Evolutionary conservation across 2,329 filamentous ascomycete genomes (phyloP).

Genomic region (Aspergillus intermedius): DNA sequence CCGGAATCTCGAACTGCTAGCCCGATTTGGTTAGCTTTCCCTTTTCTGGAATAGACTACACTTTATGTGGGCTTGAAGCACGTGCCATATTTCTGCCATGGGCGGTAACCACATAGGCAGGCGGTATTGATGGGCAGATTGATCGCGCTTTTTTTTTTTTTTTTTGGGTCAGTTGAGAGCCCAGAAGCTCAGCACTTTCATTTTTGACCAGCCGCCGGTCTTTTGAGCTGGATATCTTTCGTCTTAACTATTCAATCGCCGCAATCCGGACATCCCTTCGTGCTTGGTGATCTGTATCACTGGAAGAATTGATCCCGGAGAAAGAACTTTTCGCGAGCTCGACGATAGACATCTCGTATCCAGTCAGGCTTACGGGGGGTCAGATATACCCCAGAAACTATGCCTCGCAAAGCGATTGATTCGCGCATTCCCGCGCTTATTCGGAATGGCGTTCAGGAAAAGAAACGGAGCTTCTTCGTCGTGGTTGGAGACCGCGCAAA

Average conservation of each 20-base stretch:
- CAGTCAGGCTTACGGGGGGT: constrained; percentile 11
- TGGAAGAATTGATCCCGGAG: background rate
- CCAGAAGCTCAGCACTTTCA: background rate
- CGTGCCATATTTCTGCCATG: background rate
- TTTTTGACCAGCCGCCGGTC: background rate
- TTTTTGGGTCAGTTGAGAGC: background rate
- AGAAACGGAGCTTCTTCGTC: constrained; percentile 97
- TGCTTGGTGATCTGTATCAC: background rate
- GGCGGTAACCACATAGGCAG: constrained; percentile 15
- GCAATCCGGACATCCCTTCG: background rate
- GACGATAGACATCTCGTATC: constrained; percentile 8
- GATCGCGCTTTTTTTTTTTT: constrained; percentile 21
- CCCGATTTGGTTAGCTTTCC: background rate
- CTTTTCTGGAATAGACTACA: background rate
- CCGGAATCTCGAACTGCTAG: no score
- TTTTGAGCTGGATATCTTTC: background rate
- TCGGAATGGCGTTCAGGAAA: constrained; percentile 82
- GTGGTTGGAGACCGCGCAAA: constrained; percentile 91
- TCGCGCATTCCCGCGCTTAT: constrained; percentile 87
- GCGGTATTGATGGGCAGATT: constrained; percentile 23
- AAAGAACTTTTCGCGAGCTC: background rate
- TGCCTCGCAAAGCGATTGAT: constrained; percentile 58
- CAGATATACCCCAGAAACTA: constrained; percentile 12
- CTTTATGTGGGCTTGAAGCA: background rate
- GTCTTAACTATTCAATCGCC: background rate